Conservation (phyloP, 257 asterid species). For the Knoxia roxburghii region DNA sequence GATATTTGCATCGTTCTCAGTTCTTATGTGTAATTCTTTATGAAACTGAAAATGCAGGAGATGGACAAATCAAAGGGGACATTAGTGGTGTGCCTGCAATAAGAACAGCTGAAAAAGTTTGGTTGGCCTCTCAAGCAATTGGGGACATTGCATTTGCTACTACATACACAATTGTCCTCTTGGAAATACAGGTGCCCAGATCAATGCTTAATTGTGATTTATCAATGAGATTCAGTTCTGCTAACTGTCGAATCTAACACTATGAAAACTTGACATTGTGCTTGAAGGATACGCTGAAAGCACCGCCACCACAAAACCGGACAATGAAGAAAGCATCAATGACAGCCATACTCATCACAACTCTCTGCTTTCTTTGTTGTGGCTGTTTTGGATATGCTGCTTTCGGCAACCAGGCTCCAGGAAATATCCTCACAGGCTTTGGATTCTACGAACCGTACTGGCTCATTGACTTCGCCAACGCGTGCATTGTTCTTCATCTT, state of each 20-base stretch:
- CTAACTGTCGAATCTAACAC: not conserved
- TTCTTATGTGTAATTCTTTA: not conserved
- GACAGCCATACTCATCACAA: slow-evolving; percentile 33
- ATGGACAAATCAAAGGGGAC: slow-evolving; percentile 55
- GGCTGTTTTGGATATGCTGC: slow-evolving; percentile 76
- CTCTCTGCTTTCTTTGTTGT: slow-evolving; percentile 54
- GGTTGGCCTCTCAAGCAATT: slow-evolving; percentile 63
- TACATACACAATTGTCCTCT: slow-evolving; percentile 54
- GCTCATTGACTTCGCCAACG: slow-evolving; percentile 67
- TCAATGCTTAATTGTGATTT: not conserved
- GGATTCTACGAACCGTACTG: slow-evolving; percentile 71
- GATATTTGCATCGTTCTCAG: not conserved
- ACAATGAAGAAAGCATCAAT: slow-evolving; percentile 67
- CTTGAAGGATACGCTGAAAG: slow-evolving; percentile 52
- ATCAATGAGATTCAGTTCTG: not conserved
- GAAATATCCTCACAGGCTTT: slow-evolving; percentile 65
- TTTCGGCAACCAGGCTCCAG: slow-evolving; percentile 54
- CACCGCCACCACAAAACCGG: slow-evolving; percentile 57
- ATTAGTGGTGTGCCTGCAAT: slow-evolving; percentile 8
- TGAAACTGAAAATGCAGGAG: slow-evolving; percentile 33
- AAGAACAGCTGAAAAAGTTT: slow-evolving; percentile 34
- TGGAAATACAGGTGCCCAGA: slow-evolving; percentile 56
- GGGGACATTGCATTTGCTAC: slow-evolving; percentile 77
- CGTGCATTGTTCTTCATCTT: slow-evolving; percentile 54
- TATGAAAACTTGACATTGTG: slow-evolving; percentile 1